These are phyloP conservation scores for Boletellus deceptivus DNA, from an alignment of 1,284 basidiomycete species.

Conservation along the genomic window DNA sequence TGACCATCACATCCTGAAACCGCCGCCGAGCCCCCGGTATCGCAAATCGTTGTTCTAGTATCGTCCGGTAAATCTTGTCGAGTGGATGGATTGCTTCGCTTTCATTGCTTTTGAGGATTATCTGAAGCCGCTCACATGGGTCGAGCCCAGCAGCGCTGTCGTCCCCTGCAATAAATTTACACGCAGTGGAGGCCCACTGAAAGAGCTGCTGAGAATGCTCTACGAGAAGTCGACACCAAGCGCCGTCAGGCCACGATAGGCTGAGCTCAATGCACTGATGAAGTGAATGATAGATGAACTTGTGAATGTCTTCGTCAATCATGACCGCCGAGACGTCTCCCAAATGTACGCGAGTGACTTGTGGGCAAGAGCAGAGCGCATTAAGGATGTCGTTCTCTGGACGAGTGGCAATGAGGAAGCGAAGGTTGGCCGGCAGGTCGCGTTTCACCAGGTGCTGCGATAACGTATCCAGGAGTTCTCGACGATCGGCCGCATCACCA, in stretches of 20 bases:
- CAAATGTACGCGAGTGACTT: neutral
- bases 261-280: neutral
- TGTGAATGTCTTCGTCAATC: neutral
- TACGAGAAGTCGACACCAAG: constrained; percentile 9
- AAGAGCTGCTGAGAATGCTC: neutral
- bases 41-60: neutral
- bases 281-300: neutral
- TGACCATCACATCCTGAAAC: neutral
- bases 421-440: constrained; percentile 1
- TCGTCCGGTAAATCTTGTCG: neutral
- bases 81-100: neutral
- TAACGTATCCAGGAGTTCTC: neutral
- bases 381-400: neutral
- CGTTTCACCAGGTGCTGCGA: neutral
- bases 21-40: neutral
- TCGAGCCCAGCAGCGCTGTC: neutral
- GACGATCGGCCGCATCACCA: neutral
- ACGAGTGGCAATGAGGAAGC: constrained; percentile 7
- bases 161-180: constrained; percentile 1
- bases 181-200: constrained; percentile 11
- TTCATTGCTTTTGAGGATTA: neutral
- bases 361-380: neutral
- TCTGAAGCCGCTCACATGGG: neutral
- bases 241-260: neutral
- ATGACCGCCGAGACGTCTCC: neutral